Base-by-base conservation (phyloP, 345 rosid genomes). In the Linum trigynum region DNA sequence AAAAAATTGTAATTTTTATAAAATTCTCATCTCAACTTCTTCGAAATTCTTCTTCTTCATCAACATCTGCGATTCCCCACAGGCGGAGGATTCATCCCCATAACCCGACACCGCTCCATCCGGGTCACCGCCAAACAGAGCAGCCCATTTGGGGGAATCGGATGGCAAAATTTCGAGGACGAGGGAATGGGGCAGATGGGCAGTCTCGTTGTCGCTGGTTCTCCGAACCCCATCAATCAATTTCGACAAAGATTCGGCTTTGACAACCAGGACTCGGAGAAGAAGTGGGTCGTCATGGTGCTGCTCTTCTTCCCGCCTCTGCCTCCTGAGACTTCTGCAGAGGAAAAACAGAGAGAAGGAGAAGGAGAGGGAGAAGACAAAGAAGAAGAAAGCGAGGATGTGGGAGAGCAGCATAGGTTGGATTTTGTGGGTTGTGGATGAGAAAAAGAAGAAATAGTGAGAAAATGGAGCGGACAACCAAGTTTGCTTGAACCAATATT, bases 141-240 rank as follows among this genome's bases (percentile, higher is more conserved):
- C 2, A 11, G 11, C 72, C 83, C 86, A 79, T 71, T 79, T 69
- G 10, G 70, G 65, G 57, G 78, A 76, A 65, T 82, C 80, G 32
- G 81, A 60, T 2, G 83, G 85, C 72, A 88, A 67, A 57, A 83
- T 70, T 74, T 84, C 82, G 59, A 77, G 80, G 16, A 85, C 73
- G 38, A 69, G 87, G 69, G 86, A 73, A 66, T 71, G 82, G 35
- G 83, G 40, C 57, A 80, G 56, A 50, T 39, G 80, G 80, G 82
- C 76, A 55, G 60, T 39, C 65, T 69, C 78, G 53, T 74, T 66
- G 65, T 78, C 79, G 40, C 65, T 38, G 66, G 58, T 17, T 57
- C 72, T 69, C 7, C 70, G 67, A 32, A 72, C 5, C 37, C 40
- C 62, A 7, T 67, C 84, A 0, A 78, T 67, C 73, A 67, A 37